Base-by-base conservation (phyloP, 768 basidiomycete species). In the Kwoniella bestiolae region DNA sequence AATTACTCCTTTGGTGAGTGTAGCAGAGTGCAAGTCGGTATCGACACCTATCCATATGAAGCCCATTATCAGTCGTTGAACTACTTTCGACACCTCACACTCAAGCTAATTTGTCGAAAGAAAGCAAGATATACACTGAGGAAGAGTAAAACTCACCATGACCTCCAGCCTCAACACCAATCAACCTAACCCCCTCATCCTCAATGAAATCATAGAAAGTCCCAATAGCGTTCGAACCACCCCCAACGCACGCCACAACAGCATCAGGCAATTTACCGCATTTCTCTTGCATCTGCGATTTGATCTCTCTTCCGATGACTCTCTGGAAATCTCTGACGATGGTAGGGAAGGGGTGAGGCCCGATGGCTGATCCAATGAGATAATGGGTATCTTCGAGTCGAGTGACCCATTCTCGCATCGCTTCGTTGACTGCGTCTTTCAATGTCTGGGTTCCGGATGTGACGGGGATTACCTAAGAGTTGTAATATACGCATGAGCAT, bases 351-450 rank as follows among this genome's bases (percentile, higher is more conserved):
- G 96, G 96, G 81, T 97, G 94, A 3, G 96, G 96, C 16, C 96
- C 96, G 70, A 99, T 97, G 46, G 88, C 92, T 16, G 94, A 97
- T 31, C 96, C 96, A 67, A 99, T 92, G 70, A 97, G 87, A 83
- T 97, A 99, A 82, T 98, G 94, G 0, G 95, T 98, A 5, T 84
- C 92, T 12, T 92, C 84, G 32, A 99, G 86, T 80, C 97, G 94
- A 31, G 94, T 94, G 11, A 98, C 96, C 96, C 96, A 98, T 82
- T 97, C 94, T 46, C 96, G 89, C 86, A 98, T 87, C 5, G 96
- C 95, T 69, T 97, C 95, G 83, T 97, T 99, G 70, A 98, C 93
- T 28, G 96, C 95, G 75, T 98, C 96, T 82, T 99, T 99, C 70
- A 99, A 84, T 5, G 95, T 98, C 76, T 90, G 87, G 25, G 95